phyloP scores from a whole-genome alignment of 768 basidiomycete species.

The Tricholoma hemisulphureum region DNA sequence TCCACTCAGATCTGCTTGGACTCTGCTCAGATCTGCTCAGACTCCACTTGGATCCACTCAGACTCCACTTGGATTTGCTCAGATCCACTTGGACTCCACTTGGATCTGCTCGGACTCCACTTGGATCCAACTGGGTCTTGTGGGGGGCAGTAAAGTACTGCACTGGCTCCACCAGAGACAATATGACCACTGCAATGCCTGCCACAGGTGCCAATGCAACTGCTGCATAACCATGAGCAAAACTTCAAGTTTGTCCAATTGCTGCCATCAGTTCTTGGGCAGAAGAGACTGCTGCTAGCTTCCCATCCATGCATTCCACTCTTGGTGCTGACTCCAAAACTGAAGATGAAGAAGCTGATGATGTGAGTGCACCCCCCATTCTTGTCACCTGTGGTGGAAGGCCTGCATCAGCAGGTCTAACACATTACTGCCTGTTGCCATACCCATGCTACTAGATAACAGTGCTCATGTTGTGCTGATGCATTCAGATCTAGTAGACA shows the following conservation, averaged over 20 bases:
- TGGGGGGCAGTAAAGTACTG: too few relatives aligned
- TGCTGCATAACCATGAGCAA: too few relatives aligned
- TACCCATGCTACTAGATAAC: background rate
- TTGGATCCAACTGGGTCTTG: too few relatives aligned
- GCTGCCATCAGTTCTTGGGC: background rate
- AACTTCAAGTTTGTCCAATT: background rate
- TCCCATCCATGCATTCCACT: background rate
- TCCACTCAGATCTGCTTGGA: too few relatives aligned
- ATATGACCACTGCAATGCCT: too few relatives aligned
- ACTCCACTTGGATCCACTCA: too few relatives aligned
- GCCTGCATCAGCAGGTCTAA: background rate
- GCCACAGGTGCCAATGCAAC: too few relatives aligned
- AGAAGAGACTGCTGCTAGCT: background rate
- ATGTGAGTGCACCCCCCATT: constrained; percentile 9
- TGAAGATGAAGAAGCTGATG: constrained; percentile 10
- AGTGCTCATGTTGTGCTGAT: background rate
- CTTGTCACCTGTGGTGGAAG: constrained; percentile 10
- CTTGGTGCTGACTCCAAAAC: background rate
- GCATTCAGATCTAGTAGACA: background rate
- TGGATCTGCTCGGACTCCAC: too few relatives aligned
- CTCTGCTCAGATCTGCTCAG: too few relatives aligned
- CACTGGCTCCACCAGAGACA: too few relatives aligned
- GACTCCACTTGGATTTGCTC: too few relatives aligned
- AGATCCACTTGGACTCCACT: too few relatives aligned
- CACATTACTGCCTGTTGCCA: background rate